Evolutionary conservation across 306 rosid genomes (phyloP), one percentile per base, ranked within the genome.

Genomic region (Prunus mongolica): DNA sequence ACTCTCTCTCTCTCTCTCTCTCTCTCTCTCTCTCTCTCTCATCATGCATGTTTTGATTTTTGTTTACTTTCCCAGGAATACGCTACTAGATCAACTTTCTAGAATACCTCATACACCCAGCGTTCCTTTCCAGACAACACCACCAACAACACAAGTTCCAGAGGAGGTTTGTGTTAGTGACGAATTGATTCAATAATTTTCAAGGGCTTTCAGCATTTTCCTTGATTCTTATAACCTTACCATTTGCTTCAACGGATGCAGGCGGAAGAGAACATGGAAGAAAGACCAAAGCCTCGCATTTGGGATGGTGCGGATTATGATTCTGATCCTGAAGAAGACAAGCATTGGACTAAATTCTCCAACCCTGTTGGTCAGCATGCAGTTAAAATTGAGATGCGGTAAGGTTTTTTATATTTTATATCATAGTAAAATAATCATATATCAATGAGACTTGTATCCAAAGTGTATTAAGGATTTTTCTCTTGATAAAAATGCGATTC

Each of bases 291-390:
- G 54, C 89, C 67, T 70, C 93, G 97, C 69, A 89, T 88, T 58
- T 93, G 98, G 98, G 86, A 79, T 50, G 98, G 98, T 4, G 96
- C 80, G 38, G 84, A 84, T 50, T 93, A 83, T 83, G 98, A 93
- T 80, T 93, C 98, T 76, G 96, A 91, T 76, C 78, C 75, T 2
- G 96, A 90, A 28, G 98, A 82, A 45, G 81, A 70, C 49, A 82
- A 71, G 79, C 77, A 67, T 22, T 71, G 73, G 80, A 56, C 71
- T 18, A 81, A 46, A 71, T 47, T 22, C 73, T 62, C 86, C 71
- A 73, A 27, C 22, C 22, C 74, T 45, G 78, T 24, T 65, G 22
- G 60, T 66, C 69, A 34, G n/a, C 28, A 24, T 38, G 58, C 52
- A 15, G 27, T 58, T 51, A 79, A 72, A 67, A 61, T 54, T 27